A percentile compares a stretch with the other conserved stretches of the same genome.
Evolutionary conservation across 140 eudicot genomes (phyloP).

Genomic region (Stevia rebaudiana): DNA sequence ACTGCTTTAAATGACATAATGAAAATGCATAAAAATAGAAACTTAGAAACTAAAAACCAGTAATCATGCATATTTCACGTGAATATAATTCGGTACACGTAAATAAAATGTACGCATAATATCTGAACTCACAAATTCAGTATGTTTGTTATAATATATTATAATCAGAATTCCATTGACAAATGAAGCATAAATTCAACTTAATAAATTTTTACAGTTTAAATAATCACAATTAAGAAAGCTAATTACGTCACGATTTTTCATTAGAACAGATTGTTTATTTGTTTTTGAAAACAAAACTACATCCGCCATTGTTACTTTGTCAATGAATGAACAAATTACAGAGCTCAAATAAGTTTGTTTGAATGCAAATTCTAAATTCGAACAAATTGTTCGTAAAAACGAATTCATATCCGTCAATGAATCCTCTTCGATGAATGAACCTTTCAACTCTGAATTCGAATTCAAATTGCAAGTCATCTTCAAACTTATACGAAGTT

Average conservation of each 20-base stretch:
- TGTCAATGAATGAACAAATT: background rate
- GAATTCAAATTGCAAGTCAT: background rate
- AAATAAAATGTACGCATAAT: constrained; percentile 25
- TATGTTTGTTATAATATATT: background rate
- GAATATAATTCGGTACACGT: constrained; percentile 16
- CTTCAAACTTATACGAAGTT: background rate
- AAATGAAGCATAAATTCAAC: background rate
- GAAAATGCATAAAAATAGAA: background rate
- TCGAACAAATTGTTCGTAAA: no score
- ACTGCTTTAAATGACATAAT: background rate
- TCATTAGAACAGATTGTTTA: no score
- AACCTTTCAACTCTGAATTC: background rate
- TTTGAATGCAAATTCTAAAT: background rate
- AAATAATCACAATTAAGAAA: no score
- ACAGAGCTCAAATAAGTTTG: background rate
- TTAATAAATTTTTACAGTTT: background rate
- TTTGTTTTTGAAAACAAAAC: background rate
- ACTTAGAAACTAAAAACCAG: background rate
- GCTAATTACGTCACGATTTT: no score
- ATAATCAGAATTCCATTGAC: background rate
- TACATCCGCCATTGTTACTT: background rate
- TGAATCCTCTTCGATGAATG: background rate
- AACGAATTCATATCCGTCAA: background rate
- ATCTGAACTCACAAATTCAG: constrained; percentile 18
- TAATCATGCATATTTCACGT: constrained; percentile 23